Conservation (phyloP, 108 stramenopile genomes). For the Schizochytrium sp. region DNA sequence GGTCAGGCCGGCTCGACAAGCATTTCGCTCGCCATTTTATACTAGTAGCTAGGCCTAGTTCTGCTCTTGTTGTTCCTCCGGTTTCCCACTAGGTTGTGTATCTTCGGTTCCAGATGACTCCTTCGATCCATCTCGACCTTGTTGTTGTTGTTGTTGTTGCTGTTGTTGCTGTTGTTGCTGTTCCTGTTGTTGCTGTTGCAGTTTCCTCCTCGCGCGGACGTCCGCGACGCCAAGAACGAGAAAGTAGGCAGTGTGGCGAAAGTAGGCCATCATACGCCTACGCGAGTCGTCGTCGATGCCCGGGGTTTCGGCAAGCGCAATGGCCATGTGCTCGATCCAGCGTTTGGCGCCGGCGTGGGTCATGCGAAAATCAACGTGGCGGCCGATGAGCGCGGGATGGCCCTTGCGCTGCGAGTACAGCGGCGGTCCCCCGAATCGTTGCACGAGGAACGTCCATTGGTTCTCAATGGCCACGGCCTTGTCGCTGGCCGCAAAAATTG, state of each 20-base stretch:
- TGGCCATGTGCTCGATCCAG: constrained; percentile 37
- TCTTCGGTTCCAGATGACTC: too few relatives aligned
- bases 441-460: constrained; percentile 31
- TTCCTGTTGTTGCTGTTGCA: neutral
- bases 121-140: too few relatives aligned
- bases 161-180: neutral
- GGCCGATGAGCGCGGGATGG: constrained; percentile 24
- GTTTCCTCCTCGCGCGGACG: neutral
- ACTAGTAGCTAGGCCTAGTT: too few relatives aligned
- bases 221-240: constrained; percentile 23
- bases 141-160: too few relatives aligned
- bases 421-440: constrained; percentile 28
- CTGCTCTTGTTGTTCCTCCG: too few relatives aligned
- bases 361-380: constrained; percentile 29
- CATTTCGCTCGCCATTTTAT: too few relatives aligned
- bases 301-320: neutral
- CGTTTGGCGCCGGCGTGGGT: constrained; percentile 30
- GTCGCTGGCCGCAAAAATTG: constrained; percentile 30
- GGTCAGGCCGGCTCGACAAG: too few relatives aligned
- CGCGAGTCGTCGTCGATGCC: constrained; percentile 30
- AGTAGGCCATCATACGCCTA: constrained; percentile 25
- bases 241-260: constrained; percentile 35
- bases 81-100: too few relatives aligned
- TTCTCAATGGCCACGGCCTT: constrained; percentile 29
- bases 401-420: constrained; percentile 31